A percentile compares a stretch with the other conserved stretches of the same genome.
phyloP scores from a whole-genome alignment of 2,329 filamentous ascomycete genomes.

The Myriosclerotinia scirpicola region DNA sequence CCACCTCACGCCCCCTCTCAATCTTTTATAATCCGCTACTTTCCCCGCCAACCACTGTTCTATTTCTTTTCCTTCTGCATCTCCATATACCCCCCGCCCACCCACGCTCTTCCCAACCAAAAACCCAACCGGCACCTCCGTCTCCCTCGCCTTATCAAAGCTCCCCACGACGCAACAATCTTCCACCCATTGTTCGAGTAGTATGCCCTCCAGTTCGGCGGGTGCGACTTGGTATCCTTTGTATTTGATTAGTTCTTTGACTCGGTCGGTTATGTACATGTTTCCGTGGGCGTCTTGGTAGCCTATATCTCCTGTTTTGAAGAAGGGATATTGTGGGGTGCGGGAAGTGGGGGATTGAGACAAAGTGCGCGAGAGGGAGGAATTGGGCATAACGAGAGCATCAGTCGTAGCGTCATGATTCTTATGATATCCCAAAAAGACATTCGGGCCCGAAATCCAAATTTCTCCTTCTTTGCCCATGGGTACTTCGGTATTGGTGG shows the following conservation, averaged over 20 bases:
- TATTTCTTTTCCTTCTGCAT: slow-evolving; percentile 39
- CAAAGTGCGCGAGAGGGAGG: slow-evolving; percentile 55
- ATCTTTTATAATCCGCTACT: slow-evolving; percentile 50
- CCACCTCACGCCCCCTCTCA: slow-evolving; percentile 51
- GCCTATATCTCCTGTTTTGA: slow-evolving; percentile 77
- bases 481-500: slow-evolving; percentile 31
- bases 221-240: slow-evolving; percentile 69
- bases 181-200: slow-evolving; percentile 47
- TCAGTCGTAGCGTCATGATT: slow-evolving; percentile 66
- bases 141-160: slow-evolving; percentile 58
- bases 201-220: slow-evolving; percentile 57
- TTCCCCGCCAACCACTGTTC: slow-evolving; percentile 44
- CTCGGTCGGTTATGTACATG: slow-evolving; percentile 82
- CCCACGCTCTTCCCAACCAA: slow-evolving; percentile 48
- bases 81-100: slow-evolving; percentile 30
- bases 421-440: slow-evolving; percentile 58
- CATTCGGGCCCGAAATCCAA: slow-evolving; percentile 61
- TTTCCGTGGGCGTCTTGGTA: slow-evolving; percentile 73
- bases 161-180: slow-evolving; percentile 64
- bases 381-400: slow-evolving; percentile 43
- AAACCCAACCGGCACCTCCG: slow-evolving; percentile 67
- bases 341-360: slow-evolving; percentile 50
- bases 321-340: slow-evolving; percentile 50
- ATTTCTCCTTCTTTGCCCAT: slow-evolving; percentile 64
- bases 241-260: slow-evolving; percentile 64